Percentiles rank a stretch among this genome's conserved stretches.
Evolutionary conservation across 73 alveolate genomes (phyloP).

Genomic region (Paramecium biaurelia): DNA sequence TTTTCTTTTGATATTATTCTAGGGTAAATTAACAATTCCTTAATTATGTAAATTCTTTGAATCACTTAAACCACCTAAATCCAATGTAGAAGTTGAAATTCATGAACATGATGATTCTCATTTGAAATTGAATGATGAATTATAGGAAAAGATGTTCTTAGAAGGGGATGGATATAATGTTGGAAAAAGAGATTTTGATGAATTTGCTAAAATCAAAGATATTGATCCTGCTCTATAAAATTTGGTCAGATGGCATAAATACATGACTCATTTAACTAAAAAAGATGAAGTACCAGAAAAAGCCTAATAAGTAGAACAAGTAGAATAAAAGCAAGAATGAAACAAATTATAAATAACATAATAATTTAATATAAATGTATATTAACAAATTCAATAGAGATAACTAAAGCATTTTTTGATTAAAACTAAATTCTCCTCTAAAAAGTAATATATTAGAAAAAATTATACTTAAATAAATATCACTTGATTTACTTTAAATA

Average conservation of each 20-base stretch:
- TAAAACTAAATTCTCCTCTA: no score
- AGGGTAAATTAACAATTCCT: slow-evolving; percentile 62
- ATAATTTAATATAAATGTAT: background rate
- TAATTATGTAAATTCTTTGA: slow-evolving; percentile 53
- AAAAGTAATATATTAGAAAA: no score
- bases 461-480: no score
- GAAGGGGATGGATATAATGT: slow-evolving; percentile 61
- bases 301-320: background rate
- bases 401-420: no score
- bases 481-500: no score
- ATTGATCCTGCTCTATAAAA: slow-evolving; percentile 36
- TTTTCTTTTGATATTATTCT: background rate
- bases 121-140: slow-evolving; percentile 68
- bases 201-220: slow-evolving; percentile 8
- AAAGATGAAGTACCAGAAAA: background rate
- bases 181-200: slow-evolving; percentile 59
- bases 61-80: slow-evolving; percentile 73
- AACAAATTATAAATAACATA: background rate
- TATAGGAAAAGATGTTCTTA: slow-evolving; percentile 52
- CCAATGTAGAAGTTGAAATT: slow-evolving; percentile 71
- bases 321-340: background rate
- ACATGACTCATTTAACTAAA: background rate
- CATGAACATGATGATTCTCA: slow-evolving; percentile 65
- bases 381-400: background rate
- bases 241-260: slow-evolving; percentile 43